Conservation (phyloP, 2,329 filamentous ascomycete species). For the Cryphonectria japonica region DNA sequence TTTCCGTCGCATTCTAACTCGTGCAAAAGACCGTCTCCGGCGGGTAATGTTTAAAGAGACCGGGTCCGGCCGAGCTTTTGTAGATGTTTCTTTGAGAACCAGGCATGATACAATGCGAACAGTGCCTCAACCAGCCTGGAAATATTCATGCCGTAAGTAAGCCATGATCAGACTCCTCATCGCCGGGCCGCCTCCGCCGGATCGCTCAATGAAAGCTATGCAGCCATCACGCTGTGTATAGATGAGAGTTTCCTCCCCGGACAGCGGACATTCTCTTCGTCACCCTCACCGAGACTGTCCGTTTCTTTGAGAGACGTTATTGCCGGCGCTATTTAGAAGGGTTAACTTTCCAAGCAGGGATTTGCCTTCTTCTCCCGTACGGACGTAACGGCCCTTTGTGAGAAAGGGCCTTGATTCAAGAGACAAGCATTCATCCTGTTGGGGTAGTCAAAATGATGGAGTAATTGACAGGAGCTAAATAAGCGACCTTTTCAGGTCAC, state of each 20-base stretch:
- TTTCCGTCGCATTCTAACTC: background rate
- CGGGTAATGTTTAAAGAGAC: background rate
- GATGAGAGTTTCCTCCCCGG: background rate
- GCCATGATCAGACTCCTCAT: background rate
- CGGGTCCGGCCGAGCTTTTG: background rate
- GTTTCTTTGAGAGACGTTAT: slow-evolving; percentile 1
- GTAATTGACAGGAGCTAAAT: background rate
- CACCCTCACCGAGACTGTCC: background rate
- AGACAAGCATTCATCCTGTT: background rate
- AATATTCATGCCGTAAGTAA: background rate
- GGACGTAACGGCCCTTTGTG: background rate
- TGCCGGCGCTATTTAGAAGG: background rate
- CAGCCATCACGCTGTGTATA: background rate
- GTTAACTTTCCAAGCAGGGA: background rate
- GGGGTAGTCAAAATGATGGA: background rate
- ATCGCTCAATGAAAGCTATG: background rate
- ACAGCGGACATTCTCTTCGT: background rate
- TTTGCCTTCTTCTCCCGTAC: background rate
- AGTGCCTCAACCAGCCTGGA: background rate
- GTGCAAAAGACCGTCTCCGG: background rate
- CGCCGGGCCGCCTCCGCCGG: background rate
- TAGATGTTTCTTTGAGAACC: background rate
- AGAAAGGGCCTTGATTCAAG: background rate
- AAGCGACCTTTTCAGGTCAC: background rate
- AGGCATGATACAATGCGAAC: background rate